A percentile compares a stretch with the other conserved stretches of the same genome.
Conservation (phyloP, 2,329 filamentous ascomycete genomes). For the Clarireedia hainanense region DNA sequence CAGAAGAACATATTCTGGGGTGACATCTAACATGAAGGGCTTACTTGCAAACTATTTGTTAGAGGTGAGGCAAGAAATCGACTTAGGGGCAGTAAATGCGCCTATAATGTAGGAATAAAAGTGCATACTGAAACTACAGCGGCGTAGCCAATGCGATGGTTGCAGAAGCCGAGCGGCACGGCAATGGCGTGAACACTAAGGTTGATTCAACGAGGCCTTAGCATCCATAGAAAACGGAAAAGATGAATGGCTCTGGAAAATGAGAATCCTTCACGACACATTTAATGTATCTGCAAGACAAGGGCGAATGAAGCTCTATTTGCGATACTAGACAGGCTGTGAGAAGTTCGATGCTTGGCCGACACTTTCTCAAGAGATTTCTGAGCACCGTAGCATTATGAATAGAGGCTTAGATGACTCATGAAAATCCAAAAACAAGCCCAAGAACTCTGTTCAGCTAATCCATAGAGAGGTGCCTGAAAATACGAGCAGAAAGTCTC, state of each 20-base stretch:
- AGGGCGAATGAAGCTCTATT: too few species aligned
- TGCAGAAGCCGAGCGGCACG: not conserved
- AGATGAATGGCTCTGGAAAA: not conserved
- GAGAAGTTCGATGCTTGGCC: too few species aligned
- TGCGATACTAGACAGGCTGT: too few species aligned
- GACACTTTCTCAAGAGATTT: too few species aligned
- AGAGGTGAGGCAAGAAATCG: not conserved
- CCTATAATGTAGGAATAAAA: not conserved
- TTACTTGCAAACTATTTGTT: not conserved
- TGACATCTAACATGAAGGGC: not conserved
- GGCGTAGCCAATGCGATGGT: not conserved
- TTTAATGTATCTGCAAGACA: too few species aligned
- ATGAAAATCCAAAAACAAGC: too few species aligned
- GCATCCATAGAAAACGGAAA: not conserved
- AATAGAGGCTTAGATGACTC: too few species aligned
- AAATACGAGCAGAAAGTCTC: not conserved
- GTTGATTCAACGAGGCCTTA: not conserved
- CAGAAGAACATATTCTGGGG: not conserved
- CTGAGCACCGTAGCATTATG: too few species aligned
- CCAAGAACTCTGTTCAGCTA: too few species aligned
- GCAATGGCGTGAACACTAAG: not conserved
- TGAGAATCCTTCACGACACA: too few species aligned
- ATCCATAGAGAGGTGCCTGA: not conserved
- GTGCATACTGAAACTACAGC: not conserved
- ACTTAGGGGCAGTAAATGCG: not conserved